These are phyloP conservation scores for Quercus ilex DNA, from an alignment of 306 rosid genomes.

Conservation along the genomic window DNA sequence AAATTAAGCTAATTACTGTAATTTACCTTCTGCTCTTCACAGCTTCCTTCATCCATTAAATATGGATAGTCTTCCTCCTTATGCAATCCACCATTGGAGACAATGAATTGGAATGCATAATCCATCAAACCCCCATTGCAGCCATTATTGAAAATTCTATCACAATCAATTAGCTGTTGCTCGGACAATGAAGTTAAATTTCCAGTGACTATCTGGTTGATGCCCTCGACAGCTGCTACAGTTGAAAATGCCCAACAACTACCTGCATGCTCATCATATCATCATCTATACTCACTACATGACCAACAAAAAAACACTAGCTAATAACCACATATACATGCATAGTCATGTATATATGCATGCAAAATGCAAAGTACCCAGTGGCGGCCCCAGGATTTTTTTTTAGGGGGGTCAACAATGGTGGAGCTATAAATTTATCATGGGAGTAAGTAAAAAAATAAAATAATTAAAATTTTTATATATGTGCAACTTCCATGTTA, in stretches of 20 bases:
- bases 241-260: conserved; percentile 87
- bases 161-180: conserved; percentile 74
- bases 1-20: neutral
- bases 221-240: conserved; percentile 67
- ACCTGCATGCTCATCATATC: conserved; percentile 33
- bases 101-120: conserved; percentile 58
- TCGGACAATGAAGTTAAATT: conserved; percentile 62
- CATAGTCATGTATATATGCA: too few relatives aligned
- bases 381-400: too few relatives aligned
- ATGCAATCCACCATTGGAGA: conserved; percentile 53
- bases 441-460: too few relatives aligned
- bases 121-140: conserved; percentile 86
- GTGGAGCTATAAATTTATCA: too few relatives aligned
- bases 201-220: conserved; percentile 62
- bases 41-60: conserved; percentile 87
- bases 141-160: conserved; percentile 57
- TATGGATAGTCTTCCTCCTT: conserved; percentile 79
- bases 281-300: neutral
- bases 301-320: too few relatives aligned
- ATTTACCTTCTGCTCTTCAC: conserved; percentile 70
- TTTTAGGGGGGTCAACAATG: too few relatives aligned
- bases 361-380: too few relatives aligned
- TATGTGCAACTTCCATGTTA: too few relatives aligned
- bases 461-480: too few relatives aligned
- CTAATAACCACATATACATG: too few relatives aligned